Evolutionary conservation across 1,284 basidiomycete genomes (phyloP), one percentile per base, ranked within the genome.

Genomic region (Athelia psychrophila): DNA sequence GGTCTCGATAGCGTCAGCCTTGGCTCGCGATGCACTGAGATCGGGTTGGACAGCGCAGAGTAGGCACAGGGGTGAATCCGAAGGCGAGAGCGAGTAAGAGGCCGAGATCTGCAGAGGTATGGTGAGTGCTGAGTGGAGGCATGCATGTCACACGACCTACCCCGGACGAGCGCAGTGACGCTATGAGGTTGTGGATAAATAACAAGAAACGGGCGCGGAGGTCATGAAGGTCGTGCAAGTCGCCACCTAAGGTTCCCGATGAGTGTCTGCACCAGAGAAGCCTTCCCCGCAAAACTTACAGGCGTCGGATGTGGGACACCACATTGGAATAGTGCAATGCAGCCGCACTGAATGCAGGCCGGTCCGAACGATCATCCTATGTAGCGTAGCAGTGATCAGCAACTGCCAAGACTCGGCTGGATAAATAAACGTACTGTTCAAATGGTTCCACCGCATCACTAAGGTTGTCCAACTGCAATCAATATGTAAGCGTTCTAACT

Each of bases 211-310:
- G 78, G 40, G 82, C 76, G 38, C 81, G 75, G 58, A 88, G 65
- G 61, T 88, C 77, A 58, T 85, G 71, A 59, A 89, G 72, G 72
- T 90, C 79, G 66, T 89, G 73, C 50, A 90, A 72, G 64, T 86
- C 84, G 56, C 78, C 64, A 60, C 76, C 85, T 86, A 24, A 24
- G 10, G 9, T 23, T 23, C n/a, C 5, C 24, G 42, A n/a, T 20
- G 30, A 49, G 40, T 27, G 47, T 46, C 51, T 38, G 51, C 40
- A 2, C 33, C 22, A 42, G 38, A 42, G 38, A 6, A 42, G 16
- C 38, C n/a, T 16, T 8, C 42, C 50, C 35, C 32, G 51, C 15
- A 24, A 44, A 50, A 44, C 79, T 55, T 60, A 84, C 85, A 84
- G 50, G 73, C 75, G 57, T 81, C 77, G 16, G 78, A 78, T 23